Evolutionary conservation across 2,329 filamentous ascomycete genomes (phyloP), one percentile per base, ranked within the genome.

Genomic region (Aphanocladium album): DNA sequence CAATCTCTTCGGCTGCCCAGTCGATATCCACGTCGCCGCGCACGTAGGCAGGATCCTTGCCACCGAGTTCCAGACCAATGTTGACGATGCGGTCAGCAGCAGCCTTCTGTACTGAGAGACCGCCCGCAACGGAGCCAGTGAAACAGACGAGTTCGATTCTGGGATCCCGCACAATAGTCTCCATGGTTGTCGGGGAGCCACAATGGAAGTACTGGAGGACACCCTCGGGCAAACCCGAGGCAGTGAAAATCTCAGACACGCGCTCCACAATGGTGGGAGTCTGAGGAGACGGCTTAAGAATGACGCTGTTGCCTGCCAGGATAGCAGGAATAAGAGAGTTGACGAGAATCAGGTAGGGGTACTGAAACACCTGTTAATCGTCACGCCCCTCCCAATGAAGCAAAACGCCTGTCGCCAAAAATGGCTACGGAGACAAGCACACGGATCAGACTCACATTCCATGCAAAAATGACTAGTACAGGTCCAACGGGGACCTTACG

Each of bases 241-340:
- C 85, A 47, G 78, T 73, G 73, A 98, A 96, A 58, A 90, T 84
- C 65, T 88, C 82, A 60, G 89, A 78, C 21, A 96, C 84, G 63
- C 91, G 91, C 79, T 98, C 93, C 46, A 86, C 93, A 64, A 96
- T 88, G 0, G 93, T 96, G 1, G 93, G 93, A 1, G 93, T 97
- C 76, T 98, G 93, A 11, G 93, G 93, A 6, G 91, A 96, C 23
- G 93, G 93, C 78, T 98, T 98, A 61, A 98, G 78, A 62, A 98
- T 95, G 62, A 98, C 90, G 4, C 89, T 88, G 77, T 97, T 96
- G 46, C 93, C 93, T 33, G 90, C 86, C 43, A 98, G 82, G 43
- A 98, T 81, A n/a, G 93, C 93, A 19, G 93, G 93, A 64, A 98
- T 86, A 62, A 98, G 81, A 14, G 91, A 93, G 79, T 98, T 98